phyloP scores from a whole-genome alignment of 306 rosid species.

The Coriaria nepalensis region DNA sequence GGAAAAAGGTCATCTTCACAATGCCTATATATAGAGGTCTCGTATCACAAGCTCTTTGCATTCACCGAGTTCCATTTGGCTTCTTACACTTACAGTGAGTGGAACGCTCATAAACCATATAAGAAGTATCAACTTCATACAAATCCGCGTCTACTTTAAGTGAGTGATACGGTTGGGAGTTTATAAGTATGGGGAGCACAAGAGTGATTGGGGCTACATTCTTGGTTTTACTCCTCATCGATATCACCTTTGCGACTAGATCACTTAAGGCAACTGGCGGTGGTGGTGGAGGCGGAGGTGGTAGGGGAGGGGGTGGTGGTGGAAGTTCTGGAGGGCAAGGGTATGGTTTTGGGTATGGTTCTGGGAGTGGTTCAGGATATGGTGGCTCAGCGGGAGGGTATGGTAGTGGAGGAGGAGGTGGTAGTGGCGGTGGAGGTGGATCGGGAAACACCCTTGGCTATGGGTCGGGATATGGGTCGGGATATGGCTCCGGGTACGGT shows the following conservation, averaged over 20 bases:
- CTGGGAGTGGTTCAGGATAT: constrained; percentile 36
- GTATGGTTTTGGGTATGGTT: constrained; percentile 37
- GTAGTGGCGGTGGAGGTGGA: constrained; percentile 8
- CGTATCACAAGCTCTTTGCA: constrained; percentile 8
- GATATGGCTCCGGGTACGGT: constrained; percentile 38
- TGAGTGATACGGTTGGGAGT: not conserved
- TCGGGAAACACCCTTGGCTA: constrained; percentile 25
- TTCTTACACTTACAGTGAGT: not conserved
- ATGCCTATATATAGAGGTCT: constrained; percentile 41
- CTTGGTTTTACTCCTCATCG: constrained; percentile 42
- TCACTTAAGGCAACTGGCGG: constrained; percentile 5
- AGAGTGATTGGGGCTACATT: constrained; percentile 38
- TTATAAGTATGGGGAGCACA: constrained; percentile 32
- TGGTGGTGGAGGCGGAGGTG: constrained; percentile 24
- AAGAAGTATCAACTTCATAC: not conserved
- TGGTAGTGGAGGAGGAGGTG: constrained; percentile 26
- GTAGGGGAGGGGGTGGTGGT: constrained; percentile 30
- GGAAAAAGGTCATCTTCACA: not conserved
- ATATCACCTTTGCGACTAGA: constrained; percentile 49
- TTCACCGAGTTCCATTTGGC: constrained; percentile 10
- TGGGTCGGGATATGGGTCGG: constrained; percentile 41
- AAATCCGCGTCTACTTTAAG: constrained; percentile 9
- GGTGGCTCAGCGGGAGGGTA: constrained; percentile 10
- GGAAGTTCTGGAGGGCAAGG: constrained; percentile 41
- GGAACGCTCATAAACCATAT: not conserved